Percentiles rank a stretch among this genome's conserved stretches.
phyloP scores from a whole-genome alignment of 2,329 filamentous ascomycete genomes.

The Hypoxylon sp. region DNA sequence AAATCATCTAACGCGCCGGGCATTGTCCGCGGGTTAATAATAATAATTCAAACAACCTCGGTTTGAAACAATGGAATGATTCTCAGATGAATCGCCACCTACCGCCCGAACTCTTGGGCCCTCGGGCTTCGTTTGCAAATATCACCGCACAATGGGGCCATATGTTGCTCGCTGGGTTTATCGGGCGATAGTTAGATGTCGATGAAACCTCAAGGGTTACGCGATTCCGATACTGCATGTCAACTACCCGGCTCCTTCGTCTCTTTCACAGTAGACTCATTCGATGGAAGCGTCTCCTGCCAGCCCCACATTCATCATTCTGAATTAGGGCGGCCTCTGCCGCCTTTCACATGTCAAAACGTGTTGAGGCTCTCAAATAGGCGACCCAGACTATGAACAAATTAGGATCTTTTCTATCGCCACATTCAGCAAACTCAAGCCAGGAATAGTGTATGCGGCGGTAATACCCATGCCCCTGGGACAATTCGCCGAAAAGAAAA shows the following conservation, averaged over 20 bases:
- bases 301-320: slow-evolving; percentile 30
- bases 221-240: slow-evolving; percentile 24
- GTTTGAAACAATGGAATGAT: slow-evolving; percentile 20
- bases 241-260: slow-evolving; percentile 12
- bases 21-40: slow-evolving; percentile 4
- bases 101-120: slow-evolving; percentile 11
- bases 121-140: slow-evolving; percentile 14
- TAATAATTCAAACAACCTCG: slow-evolving; percentile 26
- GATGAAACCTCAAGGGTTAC: slow-evolving; percentile 34
- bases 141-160: slow-evolving; percentile 20
- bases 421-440: slow-evolving; percentile 24
- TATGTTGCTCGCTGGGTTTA: slow-evolving; percentile 2
- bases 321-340: neutral
- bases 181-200: slow-evolving; percentile 19
- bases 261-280: slow-evolving; percentile 17
- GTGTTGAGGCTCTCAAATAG: slow-evolving; percentile 14
- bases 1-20: slow-evolving; percentile 7
- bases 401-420: slow-evolving; percentile 16
- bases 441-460: slow-evolving; percentile 39
- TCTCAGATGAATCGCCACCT: slow-evolving; percentile 25
- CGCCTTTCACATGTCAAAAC: slow-evolving; percentile 41
- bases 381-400: slow-evolving; percentile 14
- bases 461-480: slow-evolving; percentile 33
- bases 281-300: neutral
- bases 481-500: slow-evolving; percentile 20